These are phyloP conservation scores for Pneumocystis murina DNA, from an alignment of 1,139 yeast species.

Conservation along the genomic window DNA sequence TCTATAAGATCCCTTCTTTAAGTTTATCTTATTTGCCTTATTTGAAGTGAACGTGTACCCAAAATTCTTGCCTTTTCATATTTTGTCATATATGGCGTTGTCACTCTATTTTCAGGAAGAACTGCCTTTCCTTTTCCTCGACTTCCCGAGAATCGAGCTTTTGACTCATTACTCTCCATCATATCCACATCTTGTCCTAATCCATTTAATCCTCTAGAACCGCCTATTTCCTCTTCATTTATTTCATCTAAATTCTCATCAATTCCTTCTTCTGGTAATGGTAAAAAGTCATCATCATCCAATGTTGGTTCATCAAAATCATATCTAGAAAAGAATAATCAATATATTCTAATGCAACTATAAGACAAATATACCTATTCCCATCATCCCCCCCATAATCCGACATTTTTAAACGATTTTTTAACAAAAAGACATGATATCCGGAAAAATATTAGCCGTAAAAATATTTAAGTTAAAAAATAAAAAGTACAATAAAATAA, in stretches of 20 bases:
- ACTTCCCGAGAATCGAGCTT: neutral
- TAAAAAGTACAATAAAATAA: too few species aligned
- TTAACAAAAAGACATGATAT: too few species aligned
- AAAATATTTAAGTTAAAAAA: too few species aligned
- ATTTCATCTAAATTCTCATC: constrained; percentile 50
- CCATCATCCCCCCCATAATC: neutral
- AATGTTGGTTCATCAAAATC: constrained; percentile 28
- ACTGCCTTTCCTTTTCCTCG: constrained; percentile 51
- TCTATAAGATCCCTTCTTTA: too few species aligned
- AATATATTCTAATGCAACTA: neutral
- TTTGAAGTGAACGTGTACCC: constrained; percentile 92
- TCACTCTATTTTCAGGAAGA: constrained; percentile 72
- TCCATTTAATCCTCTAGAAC: neutral
- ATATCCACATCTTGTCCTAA: neutral
- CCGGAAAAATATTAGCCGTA: neutral
- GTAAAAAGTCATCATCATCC: constrained; percentile 29
- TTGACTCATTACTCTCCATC: neutral
- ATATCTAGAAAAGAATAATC: neutral
- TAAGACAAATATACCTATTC: neutral
- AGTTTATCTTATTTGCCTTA: constrained; percentile 19
- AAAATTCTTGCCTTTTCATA: constrained; percentile 93
- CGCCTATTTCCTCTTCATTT: constrained; percentile 15
- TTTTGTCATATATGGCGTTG: constrained; percentile 98
- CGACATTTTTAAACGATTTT: neutral
- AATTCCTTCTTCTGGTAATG: constrained; percentile 29